phyloP scores from a whole-genome alignment of 164 flowering plant genomes.

The Magnolia officinalis region DNA sequence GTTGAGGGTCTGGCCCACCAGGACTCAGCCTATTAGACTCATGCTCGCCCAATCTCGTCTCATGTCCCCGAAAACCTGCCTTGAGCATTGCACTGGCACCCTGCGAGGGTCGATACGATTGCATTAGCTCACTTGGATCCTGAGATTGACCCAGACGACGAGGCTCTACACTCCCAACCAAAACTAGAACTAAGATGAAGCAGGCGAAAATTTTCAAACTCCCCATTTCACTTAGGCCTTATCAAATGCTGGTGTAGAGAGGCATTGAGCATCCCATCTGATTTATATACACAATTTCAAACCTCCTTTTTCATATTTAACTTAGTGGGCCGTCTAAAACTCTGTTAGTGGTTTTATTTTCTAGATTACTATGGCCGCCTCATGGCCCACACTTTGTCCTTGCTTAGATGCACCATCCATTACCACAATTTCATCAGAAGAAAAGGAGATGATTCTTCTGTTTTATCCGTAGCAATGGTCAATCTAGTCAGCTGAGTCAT shows the following conservation, averaged over 20 bases:
- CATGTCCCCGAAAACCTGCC: not conserved
- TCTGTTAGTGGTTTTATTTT: not conserved
- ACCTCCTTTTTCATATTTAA: not conserved
- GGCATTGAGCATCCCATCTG: not conserved
- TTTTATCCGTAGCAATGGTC: not conserved
- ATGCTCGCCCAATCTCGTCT: not conserved
- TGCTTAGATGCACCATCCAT: not conserved
- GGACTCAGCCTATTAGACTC: conserved; percentile 15
- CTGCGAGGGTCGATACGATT: not conserved
- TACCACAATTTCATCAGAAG: not conserved
- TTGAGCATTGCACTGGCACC: not conserved
- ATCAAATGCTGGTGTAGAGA: not conserved
- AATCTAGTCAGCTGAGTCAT: too few species aligned
- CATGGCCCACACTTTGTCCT: not conserved
- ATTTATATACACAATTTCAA: not conserved
- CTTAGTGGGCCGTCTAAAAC: not conserved
- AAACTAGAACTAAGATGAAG: not conserved
- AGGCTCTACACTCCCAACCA: not conserved
- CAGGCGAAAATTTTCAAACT: not conserved
- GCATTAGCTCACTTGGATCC: not conserved
- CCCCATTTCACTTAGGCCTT: not conserved
- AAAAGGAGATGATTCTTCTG: not conserved
- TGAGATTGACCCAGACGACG: not conserved
- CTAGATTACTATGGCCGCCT: not conserved
- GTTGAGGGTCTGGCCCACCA: conserved; percentile 14